These are phyloP conservation scores for Bipolaris zeicola DNA, from an alignment of 2,329 filamentous ascomycete species.

Conservation along the genomic window DNA sequence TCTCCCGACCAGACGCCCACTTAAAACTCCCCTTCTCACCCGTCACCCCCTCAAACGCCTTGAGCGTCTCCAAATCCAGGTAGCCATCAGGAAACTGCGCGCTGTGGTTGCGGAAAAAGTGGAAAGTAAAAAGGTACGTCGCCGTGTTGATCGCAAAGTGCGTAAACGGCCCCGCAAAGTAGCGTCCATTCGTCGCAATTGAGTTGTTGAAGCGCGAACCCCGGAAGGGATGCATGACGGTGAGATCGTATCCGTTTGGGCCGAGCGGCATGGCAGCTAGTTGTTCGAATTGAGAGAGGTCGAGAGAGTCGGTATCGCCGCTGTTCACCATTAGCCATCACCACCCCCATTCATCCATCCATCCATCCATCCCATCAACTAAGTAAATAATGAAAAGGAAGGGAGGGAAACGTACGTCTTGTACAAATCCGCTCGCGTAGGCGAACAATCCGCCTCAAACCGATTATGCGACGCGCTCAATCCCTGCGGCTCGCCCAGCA, in stretches of 20 bases:
- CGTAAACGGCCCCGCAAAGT: constrained; percentile 23
- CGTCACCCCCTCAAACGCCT: constrained; percentile 26
- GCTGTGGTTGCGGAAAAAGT: constrained; percentile 29
- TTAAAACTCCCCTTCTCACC: constrained; percentile 24
- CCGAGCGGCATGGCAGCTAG: constrained; percentile 4
- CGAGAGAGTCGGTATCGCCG: constrained; percentile 3
- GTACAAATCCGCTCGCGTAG: constrained; percentile 15
- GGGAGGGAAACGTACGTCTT: neutral
- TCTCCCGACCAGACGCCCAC: constrained; percentile 24
- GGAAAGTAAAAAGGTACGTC: constrained; percentile 9
- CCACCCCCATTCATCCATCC: neutral
- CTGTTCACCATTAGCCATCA: neutral
- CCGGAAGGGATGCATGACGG: constrained; percentile 14
- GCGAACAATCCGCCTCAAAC: constrained; percentile 26
- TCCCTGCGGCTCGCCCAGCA: constrained; percentile 21
- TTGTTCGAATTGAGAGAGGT: constrained; percentile 7
- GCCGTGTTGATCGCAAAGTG: constrained; percentile 24
- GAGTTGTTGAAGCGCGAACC: constrained; percentile 27
- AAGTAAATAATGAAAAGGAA: neutral
- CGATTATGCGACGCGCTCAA: constrained; percentile 24
- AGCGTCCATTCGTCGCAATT: constrained; percentile 18
- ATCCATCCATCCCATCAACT: too few species aligned
- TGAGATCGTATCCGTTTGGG: constrained; percentile 1
- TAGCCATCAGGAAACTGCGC: constrained; percentile 26
- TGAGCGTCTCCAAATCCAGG: constrained; percentile 22